Percentiles rank a stretch among this genome's conserved stretches.
phyloP scores from a whole-genome alignment of 371 early-diverging fungal species.

The Syncephalastrum racemosum region DNA sequence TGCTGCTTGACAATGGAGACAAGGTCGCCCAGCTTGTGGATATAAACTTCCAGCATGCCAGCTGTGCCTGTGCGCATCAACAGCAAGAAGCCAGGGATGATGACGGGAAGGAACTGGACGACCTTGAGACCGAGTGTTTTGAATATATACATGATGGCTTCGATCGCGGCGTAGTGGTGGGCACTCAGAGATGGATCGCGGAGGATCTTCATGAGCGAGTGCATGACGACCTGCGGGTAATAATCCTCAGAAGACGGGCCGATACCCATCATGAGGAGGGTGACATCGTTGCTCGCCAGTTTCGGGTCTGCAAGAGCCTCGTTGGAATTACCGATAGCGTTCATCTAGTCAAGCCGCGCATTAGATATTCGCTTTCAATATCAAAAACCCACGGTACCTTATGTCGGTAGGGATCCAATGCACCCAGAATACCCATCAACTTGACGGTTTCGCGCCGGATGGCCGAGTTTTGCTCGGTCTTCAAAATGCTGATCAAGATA shows the following conservation, averaged over 20 bases:
- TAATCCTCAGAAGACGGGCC: conserved; percentile 82
- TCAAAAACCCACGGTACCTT: conserved; percentile 50
- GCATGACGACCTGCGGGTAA: conserved; percentile 87
- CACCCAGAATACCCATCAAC: conserved; percentile 93
- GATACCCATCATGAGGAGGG: conserved; percentile 71
- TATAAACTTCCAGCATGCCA: conserved; percentile 86
- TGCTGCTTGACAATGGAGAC: conserved; percentile 91
- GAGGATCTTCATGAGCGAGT: conserved; percentile 88
- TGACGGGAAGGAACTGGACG: conserved; percentile 78
- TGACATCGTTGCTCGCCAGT: conserved; percentile 61
- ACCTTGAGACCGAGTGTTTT: conserved; percentile 84
- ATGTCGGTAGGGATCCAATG: conserved; percentile 93
- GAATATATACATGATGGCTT: conserved; percentile 94
- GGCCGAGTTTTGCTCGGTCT: conserved; percentile 70
- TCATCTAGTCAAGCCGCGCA: conserved; percentile 27
- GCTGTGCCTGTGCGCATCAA: conserved; percentile 79
- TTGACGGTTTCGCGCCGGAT: conserved; percentile 88
- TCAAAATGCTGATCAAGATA: conserved; percentile 79
- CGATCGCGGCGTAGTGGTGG: conserved; percentile 88
- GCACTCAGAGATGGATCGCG: conserved; percentile 78
- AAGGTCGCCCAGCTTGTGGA: conserved; percentile 82
- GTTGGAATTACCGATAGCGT: conserved; percentile 53
- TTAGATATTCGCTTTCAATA: not conserved
- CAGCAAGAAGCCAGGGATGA: conserved; percentile 66
- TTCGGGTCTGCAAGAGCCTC: conserved; percentile 59